A percentile compares a stretch with the other conserved stretches of the same genome.
Conservation (phyloP, 768 basidiomycete species). For the Lactifluus volemus region DNA sequence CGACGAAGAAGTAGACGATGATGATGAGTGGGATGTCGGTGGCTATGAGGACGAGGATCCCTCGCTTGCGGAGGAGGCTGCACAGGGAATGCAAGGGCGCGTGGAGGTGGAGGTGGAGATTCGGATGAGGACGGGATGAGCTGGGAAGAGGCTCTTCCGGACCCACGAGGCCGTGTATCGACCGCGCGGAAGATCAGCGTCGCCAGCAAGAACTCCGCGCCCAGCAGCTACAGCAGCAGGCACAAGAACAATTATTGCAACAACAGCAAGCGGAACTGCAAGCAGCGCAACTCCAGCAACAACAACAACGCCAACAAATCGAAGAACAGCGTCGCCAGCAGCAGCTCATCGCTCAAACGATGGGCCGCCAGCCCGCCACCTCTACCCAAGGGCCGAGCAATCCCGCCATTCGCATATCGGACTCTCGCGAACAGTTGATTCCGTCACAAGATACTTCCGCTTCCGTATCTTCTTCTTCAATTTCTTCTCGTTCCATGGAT, state of each 20-base stretch:
- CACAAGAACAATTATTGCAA: slow-evolving; percentile 16
- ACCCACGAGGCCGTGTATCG: slow-evolving; percentile 31
- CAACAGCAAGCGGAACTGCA: slow-evolving; percentile 27
- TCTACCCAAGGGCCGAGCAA: slow-evolving; percentile 14
- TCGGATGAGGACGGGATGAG: slow-evolving; percentile 71
- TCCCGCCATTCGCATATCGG: slow-evolving; percentile 34
- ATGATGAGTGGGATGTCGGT: slow-evolving; percentile 57
- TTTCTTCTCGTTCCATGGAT: slow-evolving; percentile 39
- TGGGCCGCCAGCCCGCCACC: slow-evolving; percentile 9
- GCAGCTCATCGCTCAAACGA: slow-evolving; percentile 9
- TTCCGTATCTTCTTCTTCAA: slow-evolving; percentile 25
- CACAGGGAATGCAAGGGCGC: slow-evolving; percentile 33
- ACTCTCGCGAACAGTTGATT: slow-evolving; percentile 42
- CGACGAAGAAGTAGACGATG: slow-evolving; percentile 52
- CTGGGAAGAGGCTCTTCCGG: slow-evolving; percentile 71
- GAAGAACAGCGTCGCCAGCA: slow-evolving; percentile 21
- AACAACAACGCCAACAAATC: slow-evolving; percentile 25
- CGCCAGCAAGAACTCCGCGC: slow-evolving; percentile 26
- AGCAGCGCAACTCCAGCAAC: slow-evolving; percentile 10
- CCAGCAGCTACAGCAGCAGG: slow-evolving; percentile 21
- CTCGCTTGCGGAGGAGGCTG: slow-evolving; percentile 51
- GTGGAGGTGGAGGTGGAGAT: slow-evolving; percentile 31
- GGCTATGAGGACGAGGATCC: slow-evolving; percentile 63
- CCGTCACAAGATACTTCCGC: slow-evolving; percentile 22
- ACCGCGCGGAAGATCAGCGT: slow-evolving; percentile 26